Base-by-base conservation (phyloP, 176 grass and related monocot species). In the Oryza meyeriana region DNA sequence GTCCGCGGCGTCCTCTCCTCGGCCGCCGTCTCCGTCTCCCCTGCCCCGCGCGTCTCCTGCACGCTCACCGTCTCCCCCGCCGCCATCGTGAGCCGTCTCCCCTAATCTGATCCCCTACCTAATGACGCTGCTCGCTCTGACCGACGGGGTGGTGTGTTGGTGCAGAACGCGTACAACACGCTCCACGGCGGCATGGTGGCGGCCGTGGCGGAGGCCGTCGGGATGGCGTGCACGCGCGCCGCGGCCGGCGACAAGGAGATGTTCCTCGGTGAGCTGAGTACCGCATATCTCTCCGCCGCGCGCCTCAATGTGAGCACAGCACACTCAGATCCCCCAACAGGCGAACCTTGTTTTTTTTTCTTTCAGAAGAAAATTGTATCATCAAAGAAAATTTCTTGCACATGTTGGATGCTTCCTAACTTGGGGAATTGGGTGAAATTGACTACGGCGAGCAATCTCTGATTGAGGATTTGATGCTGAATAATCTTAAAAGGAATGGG, bases 191-290 rank as follows among this genome's bases (percentile, higher is more conserved):
- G 89, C 36, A 72, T 30, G 36, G 90, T 88, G 31, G 81, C 71
- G 28, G 81, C 85, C 59, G 78, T 88, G 36, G 78, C 85, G 25
- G 90, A 91, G 78, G 79, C 63, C 64, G 58, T 88, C 18, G 85
- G 85, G 45, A 42, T 82, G 77, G 89, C 89, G 29, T 88, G 82
- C 73, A 82, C 65, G 48, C 74, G 79, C 30, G 63, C 67, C 6
- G 89, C 74, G 9, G 72, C 66, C 1, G 82, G 59, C 9, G 82
- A 88, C 47, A 63, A 45, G 32, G 90, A 88, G 48, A 78, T 85
- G 72, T 92, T 92, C 73, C 90, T 88, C 50, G 90, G 90, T 22
- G 90, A 92, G 78, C 79, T 84, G 61, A 85, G 81, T 72, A 85
- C 86, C 13, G 24, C 78, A 6, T 92, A 88, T 30, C 86, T 92